phyloP scores from a whole-genome alignment of 495 filamentous ascomycete genomes.

The Tetracladium setigerum region DNA sequence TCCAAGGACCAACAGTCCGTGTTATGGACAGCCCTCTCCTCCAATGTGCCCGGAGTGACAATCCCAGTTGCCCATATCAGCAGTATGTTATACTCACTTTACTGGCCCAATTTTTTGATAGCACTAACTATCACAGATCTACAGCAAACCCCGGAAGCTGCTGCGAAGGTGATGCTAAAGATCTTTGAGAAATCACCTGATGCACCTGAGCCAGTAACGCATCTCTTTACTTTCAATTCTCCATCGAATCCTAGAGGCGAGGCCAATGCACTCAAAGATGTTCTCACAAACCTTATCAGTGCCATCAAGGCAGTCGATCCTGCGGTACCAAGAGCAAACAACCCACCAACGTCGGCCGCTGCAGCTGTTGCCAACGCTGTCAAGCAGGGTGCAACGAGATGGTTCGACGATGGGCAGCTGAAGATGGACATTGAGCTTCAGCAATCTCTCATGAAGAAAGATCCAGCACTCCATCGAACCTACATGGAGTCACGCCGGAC shows the following conservation, averaged over 20 bases:
- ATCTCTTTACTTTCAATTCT: constrained; percentile 84
- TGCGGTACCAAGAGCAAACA: constrained; percentile 28
- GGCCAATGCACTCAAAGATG: constrained; percentile 75
- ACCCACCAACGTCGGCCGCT: constrained; percentile 35
- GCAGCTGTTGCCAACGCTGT: constrained; percentile 41
- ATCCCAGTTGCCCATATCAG: constrained; percentile 70
- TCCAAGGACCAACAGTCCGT: constrained; percentile 61
- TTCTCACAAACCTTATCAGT: constrained; percentile 69
- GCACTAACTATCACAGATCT: constrained; percentile 48
- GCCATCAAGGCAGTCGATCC: constrained; percentile 52
- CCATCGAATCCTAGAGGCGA: constrained; percentile 65
- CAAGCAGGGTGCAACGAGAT: constrained; percentile 39
- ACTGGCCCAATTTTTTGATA: background rate
- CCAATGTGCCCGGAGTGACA: constrained; percentile 50
- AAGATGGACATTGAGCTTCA: constrained; percentile 71
- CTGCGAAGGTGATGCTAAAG: constrained; percentile 84
- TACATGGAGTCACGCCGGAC: constrained; percentile 72
- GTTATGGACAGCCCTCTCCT: constrained; percentile 66
- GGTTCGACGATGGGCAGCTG: constrained; percentile 72
- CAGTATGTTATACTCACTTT: constrained; percentile 42
- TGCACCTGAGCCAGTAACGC: constrained; percentile 50
- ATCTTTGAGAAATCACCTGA: constrained; percentile 63
- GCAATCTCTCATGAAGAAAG: constrained; percentile 72
- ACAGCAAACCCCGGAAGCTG: constrained; percentile 80
- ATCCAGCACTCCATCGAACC: constrained; percentile 63